Conservation (phyloP, 2,329 filamentous ascomycete genomes). For the Hypoxylon sp. region DNA sequence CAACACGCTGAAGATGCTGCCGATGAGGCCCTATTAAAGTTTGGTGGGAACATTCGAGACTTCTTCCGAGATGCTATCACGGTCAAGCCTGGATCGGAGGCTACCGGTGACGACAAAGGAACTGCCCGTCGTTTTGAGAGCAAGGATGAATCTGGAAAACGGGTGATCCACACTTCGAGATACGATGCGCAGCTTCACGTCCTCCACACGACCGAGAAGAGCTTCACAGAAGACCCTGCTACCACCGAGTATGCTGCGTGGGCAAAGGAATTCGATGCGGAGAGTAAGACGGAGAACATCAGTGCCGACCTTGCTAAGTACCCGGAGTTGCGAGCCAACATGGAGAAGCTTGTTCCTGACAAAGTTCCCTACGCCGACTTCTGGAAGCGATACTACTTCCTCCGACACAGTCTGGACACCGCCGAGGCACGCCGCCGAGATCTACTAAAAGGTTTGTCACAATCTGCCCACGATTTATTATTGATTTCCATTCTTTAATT, state of each 20-base stretch:
- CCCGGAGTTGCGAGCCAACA: conserved; percentile 81
- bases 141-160: conserved; percentile 87
- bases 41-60: conserved; percentile 87
- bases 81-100: conserved; percentile 76
- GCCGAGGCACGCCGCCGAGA: conserved; percentile 90
- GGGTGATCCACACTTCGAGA: conserved; percentile 92
- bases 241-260: conserved; percentile 79
- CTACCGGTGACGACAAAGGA: conserved; percentile 58
- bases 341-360: conserved; percentile 97
- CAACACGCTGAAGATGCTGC: conserved; percentile 94
- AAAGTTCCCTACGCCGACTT: conserved; percentile 88
- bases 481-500: no score
- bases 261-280: conserved; percentile 78
- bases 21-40: conserved; percentile 91
- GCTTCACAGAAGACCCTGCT: conserved; percentile 82
- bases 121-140: conserved; percentile 86
- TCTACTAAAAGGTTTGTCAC: conserved; percentile 80
- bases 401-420: conserved; percentile 90
- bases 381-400: conserved; percentile 95
- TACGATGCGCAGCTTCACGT: conserved; percentile 97
- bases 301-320: conserved; percentile 84
- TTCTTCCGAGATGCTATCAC: conserved; percentile 91
- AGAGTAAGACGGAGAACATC: conserved; percentile 85
- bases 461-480: no score
- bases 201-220: conserved; percentile 85